Base-by-base conservation (phyloP, 2,329 filamentous ascomycete species). In the Alternaria sp. region DNA sequence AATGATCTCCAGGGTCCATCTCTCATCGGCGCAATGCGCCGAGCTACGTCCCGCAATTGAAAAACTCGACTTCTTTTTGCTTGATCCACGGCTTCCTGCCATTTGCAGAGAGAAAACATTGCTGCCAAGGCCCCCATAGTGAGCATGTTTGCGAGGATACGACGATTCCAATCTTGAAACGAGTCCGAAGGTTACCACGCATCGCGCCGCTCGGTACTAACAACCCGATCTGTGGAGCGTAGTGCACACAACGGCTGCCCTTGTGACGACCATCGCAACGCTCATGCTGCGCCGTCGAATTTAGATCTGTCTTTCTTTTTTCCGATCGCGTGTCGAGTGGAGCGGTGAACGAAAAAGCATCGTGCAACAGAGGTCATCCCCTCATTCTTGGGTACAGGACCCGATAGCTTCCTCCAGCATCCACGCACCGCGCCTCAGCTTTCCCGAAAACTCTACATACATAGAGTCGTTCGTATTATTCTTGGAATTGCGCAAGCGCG, bases 211-310 rank as follows among this genome's bases (percentile, higher is more conserved):
- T 65, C 54, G 61, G 62, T 45, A 32, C 54, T 54, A 54, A 32
- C 47, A 28, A 68, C 63, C 63, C 57, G 62, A 68, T 66, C 63
- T 66, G 63, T 68, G 61, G 66, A 68, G 53, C 64, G 47, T 51
- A 56, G 58, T 56, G 65, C 66, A 57, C 58, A 32, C 55, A 67
- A 67, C 66, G 62, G 67, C 68, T 61, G 59, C 43, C 13, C 58
- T 66, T 51, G 47, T 57, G 52, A 45, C 57, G 47, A 52, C 54
- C 25, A 44, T 49, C 53, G 47, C 44, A 17, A 57, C 50, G 36
- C 52, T 58, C 62, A 49, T 25, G 50, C 51, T 53, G 53, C 59
- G 47, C 58, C 56, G 46, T 51, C 61, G 46, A 52, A 49, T 53
- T 44, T 60, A 49, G 46, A 62, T 49, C 28, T 15, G 30, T 10